These are phyloP conservation scores for Termitomyces sp. DNA, from an alignment of 768 basidiomycete genomes.

Conservation along the genomic window DNA sequence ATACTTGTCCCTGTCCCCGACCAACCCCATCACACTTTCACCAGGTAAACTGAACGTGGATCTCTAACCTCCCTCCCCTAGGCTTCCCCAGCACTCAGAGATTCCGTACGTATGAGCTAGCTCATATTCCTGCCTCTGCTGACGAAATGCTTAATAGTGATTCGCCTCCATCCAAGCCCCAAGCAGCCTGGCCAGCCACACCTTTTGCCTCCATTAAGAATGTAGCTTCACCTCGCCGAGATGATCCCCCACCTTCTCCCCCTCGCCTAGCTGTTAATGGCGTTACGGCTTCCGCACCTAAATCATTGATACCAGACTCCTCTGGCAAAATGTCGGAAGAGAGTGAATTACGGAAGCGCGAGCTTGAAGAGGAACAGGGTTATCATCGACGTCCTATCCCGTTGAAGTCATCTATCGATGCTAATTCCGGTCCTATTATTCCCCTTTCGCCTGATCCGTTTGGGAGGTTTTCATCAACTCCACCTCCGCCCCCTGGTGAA, in stretches of 20 bases:
- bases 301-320: conserved; percentile 30
- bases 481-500: conserved; percentile 18
- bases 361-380: conserved; percentile 47
- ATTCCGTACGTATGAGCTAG: conserved; percentile 18
- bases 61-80: conserved; percentile 33
- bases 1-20: conserved; percentile 27
- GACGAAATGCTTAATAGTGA: conserved; percentile 9
- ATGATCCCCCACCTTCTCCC: conserved; percentile 41
- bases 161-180: conserved; percentile 11
- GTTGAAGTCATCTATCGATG: conserved; percentile 14
- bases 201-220: conserved; percentile 35
- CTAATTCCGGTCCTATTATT: conserved; percentile 50
- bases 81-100: conserved; percentile 27
- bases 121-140: conserved; percentile 2
- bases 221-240: conserved; percentile 14
- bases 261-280: conserved; percentile 69
- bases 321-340: conserved; percentile 35
- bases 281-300: conserved; percentile 57
- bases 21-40: conserved; percentile 25
- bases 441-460: conserved; percentile 87
- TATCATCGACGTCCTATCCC: conserved; percentile 38
- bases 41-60: conserved; percentile 22
- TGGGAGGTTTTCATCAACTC: conserved; percentile 60
- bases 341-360: conserved; percentile 43
- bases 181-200: conserved; percentile 36